Evolutionary conservation across 2,329 filamentous ascomycete species (phyloP), one percentile per base, ranked within the genome.

Genomic region (Cordyceps pruinosa): DNA sequence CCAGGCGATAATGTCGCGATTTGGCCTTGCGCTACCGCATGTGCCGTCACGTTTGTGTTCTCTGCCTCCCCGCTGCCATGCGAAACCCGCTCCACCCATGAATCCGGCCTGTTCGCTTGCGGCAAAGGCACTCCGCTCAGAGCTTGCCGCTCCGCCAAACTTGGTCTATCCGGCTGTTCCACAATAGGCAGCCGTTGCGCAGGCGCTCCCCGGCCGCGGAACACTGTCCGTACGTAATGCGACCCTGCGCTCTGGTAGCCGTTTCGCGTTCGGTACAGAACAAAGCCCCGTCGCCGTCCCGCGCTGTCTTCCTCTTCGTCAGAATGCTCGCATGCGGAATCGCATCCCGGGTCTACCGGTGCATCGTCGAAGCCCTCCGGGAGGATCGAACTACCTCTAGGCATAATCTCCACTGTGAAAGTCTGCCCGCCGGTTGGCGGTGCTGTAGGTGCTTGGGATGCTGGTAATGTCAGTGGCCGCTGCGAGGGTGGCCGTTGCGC

Each of bases 321-420:
- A 1, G 79, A 82, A 49, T 78, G 77, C 42, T 85, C 80, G 58
- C 75, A 78, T 5, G 75, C 77, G 4, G 78, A 79, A 59, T 83
- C 77, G 66, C 78, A 78, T 50, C 76, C 71, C 26, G 72, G 70
- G 51, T 81, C 73, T 13, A 65, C 60, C 6, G 64, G 58, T 5
- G 61, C 61, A 12, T 71, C 74, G 5, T 73, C 73, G 4, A 66
- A 61, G 15, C 67, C 63, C 23, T 72, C 75, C 1, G 72, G 74
- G 9, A 66, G 56, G 2, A 54, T 44, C 26, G 46, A 41, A 23
- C 58, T 19, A 37, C 69, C 2, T 71, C 77, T 48, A 77, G 73
- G 28, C 74, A n/a, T n/a, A n/a, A n/a, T n/a, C n/a, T n/a, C n/a
- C n/a, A n/a, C n/a, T n/a, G n/a, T n/a, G n/a, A n/a, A n/a, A n/a